Evolutionary conservation across 78 protist species (phyloP), one percentile per base, ranked within the genome.

Genomic region (Dictyostelium capitatum): DNA sequence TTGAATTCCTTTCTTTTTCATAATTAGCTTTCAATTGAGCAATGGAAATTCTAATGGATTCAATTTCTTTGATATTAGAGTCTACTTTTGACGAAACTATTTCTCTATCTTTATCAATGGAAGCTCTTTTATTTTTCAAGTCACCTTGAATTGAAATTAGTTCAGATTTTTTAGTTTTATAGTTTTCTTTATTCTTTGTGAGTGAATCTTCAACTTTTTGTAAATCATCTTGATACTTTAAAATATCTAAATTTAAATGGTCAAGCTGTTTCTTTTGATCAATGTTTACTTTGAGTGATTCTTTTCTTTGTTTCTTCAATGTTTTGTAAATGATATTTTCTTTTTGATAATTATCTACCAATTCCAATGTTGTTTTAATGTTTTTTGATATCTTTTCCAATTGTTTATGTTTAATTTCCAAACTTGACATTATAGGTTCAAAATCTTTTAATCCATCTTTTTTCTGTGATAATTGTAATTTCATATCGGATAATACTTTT

Each of bases 21-120:
- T 77, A 47, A 77, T 77, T 77, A 25, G 46, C 25, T 62, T 62
- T 62, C 11, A 62, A 62, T 25, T 62, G 41, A 10, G 30, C 41
- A 1, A 62, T 62, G 23, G 30, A 25, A 25, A 37, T 6, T 62
- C 72, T 62, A 11, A 62, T 28, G 6, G 6, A 15, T 3, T 62
- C 72, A 4, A 62, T 23, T 25, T 62, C 72, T 12, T 62, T 62
- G 25, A 25, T 62, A n/a, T 23, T 23, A 11, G n/a, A 28, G 11
- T 62, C 72, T 0, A 62, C 25, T 62, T 62, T 62, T 23, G 25
- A 23, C 9, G n/a, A 37, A 62, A 28, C 25, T 8, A 37, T 23
- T 28, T 62, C 72, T 62, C 72, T 62, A 23, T 62, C 72, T 15
- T 62, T 62, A 23, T 62, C 72, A 4, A 62, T 62, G 72, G 25